These are phyloP conservation scores for Nigrograna mackinnonii DNA, from an alignment of 2,329 filamentous ascomycete genomes.

Conservation along the genomic window DNA sequence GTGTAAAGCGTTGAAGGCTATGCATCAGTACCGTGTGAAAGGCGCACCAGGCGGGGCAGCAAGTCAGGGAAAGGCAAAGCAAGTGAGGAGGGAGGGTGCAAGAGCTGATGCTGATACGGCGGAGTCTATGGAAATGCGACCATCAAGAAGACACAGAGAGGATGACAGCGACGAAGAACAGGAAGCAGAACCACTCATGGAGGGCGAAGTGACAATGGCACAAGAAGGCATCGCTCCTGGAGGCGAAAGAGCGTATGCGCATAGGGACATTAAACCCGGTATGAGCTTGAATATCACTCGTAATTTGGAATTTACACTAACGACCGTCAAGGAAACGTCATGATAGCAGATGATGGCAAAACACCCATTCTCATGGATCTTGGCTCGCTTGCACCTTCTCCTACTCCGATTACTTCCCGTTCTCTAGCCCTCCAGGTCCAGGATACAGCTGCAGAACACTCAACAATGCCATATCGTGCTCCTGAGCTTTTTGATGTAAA, in stretches of 20 bases:
- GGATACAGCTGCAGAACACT: slow-evolving; percentile 93
- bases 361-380: slow-evolving; percentile 97
- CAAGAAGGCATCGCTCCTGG: slow-evolving; percentile 71
- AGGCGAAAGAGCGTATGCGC: slow-evolving; percentile 79
- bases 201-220: slow-evolving; percentile 70
- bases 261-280: slow-evolving; percentile 97
- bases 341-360: slow-evolving; percentile 91
- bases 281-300: slow-evolving; percentile 32
- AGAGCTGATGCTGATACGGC: slow-evolving; percentile 57
- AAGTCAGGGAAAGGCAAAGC: slow-evolving; percentile 58
- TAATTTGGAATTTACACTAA: slow-evolving; percentile 1
- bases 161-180: slow-evolving; percentile 68
- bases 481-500: slow-evolving; percentile 98
- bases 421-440: slow-evolving; percentile 90
- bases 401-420: slow-evolving; percentile 85
- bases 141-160: slow-evolving; percentile 36
- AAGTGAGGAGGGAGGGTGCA: slow-evolving; percentile 58
- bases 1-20: slow-evolving; percentile 81
- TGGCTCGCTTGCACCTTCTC: slow-evolving; percentile 84
- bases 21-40: slow-evolving; percentile 83
- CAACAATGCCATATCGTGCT: slow-evolving; percentile 97
- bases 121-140: slow-evolving; percentile 44
- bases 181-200: slow-evolving; percentile 83
- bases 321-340: slow-evolving; percentile 73
- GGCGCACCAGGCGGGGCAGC: slow-evolving; percentile 55